A percentile compares a stretch with the other conserved stretches of the same genome.
Conservation (phyloP, 352 stramenopile species). For the Phytopythium ostracodes region DNA sequence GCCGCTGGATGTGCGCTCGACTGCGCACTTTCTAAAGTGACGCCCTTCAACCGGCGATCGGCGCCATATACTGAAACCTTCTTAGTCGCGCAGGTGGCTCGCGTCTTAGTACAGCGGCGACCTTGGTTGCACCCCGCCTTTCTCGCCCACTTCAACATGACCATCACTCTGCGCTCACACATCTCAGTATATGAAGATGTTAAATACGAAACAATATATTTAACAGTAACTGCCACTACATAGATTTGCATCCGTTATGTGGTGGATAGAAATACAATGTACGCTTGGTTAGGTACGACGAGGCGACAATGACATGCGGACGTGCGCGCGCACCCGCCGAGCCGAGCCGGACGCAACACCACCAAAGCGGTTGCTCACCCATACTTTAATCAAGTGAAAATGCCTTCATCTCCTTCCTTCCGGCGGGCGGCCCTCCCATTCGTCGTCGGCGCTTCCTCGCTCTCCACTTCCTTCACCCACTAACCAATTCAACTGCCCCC, state of each 20-base stretch:
- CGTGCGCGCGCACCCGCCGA: background rate
- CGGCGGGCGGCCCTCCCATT: slow-evolving; percentile 2
- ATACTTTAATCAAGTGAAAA: slow-evolving; percentile 4
- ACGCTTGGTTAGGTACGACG: background rate
- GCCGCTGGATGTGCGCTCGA: background rate
- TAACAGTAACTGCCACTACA: no score
- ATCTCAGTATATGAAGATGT: background rate
- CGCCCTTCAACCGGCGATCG: background rate
- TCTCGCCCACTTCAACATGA: slow-evolving; percentile 6
- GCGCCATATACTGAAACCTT: background rate
- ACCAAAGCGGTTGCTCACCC: background rate
- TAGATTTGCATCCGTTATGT: background rate
- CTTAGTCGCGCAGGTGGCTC: background rate
- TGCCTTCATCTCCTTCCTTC: background rate
- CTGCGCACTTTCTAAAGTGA: slow-evolving; percentile 3
- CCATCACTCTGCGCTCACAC: background rate
- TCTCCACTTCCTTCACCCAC: background rate
- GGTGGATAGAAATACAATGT: background rate
- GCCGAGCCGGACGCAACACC: background rate
- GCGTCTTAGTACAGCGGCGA: background rate
- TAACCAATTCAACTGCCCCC: background rate
- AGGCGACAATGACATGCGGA: slow-evolving; percentile 1
- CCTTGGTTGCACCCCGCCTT: slow-evolving; percentile 2
- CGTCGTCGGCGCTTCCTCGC: background rate
- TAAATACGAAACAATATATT: no score